Percentiles rank a stretch among this genome's conserved stretches.
These are phyloP conservation scores for Candida sp. DNA, from an alignment of 1,139 yeast genomes.

Conservation along the genomic window DNA sequence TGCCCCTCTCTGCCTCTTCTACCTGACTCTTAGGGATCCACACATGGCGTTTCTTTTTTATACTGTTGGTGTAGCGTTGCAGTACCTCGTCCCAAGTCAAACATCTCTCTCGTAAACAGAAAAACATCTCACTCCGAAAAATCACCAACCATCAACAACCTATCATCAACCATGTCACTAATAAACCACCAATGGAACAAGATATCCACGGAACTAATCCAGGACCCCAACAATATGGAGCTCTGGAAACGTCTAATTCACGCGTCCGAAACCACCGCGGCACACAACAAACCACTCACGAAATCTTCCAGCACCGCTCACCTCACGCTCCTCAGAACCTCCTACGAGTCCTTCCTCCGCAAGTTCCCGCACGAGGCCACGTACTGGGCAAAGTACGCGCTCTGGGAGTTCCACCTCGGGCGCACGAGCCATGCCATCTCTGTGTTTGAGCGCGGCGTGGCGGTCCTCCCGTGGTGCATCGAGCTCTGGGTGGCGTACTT, in stretches of 20 bases:
- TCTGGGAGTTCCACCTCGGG: constrained; percentile 66
- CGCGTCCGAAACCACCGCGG: constrained; percentile 24
- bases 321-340: constrained; percentile 44
- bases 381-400: constrained; percentile 82
- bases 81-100: not conserved
- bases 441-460: constrained; percentile 60
- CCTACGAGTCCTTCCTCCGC: constrained; percentile 61
- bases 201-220: constrained; percentile 32
- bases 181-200: constrained; percentile 15
- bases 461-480: constrained; percentile 54
- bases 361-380: constrained; percentile 75
- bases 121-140: not conserved
- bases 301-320: constrained; percentile 47
- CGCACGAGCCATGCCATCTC: constrained; percentile 49
- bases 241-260: constrained; percentile 55
- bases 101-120: not conserved
- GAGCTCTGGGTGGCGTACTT: constrained; percentile 79
- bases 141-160: not conserved
- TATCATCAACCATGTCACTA: constrained; percentile 13
- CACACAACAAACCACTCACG: constrained; percentile 31
- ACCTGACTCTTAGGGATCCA: no score
- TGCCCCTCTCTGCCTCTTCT: no score
- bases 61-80: no score
- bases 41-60: no score
- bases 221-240: constrained; percentile 47